Evolutionary conservation across 805 yeast genomes (phyloP).

Genomic region (Monosporozyma aerobia): DNA sequence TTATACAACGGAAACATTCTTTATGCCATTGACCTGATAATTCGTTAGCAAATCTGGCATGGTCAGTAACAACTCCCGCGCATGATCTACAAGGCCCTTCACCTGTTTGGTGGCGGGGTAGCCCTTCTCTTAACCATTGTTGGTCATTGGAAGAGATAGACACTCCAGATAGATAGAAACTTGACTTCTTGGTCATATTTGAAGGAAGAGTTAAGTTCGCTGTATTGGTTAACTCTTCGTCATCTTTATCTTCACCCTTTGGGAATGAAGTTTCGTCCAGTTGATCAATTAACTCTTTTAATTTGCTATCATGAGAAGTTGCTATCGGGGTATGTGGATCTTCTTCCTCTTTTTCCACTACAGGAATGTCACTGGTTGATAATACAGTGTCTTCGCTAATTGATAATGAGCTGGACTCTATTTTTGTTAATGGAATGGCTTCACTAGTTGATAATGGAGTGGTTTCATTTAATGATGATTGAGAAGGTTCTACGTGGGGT

Average conservation of each 20-base stretch:
- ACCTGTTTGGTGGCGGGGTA: constrained; percentile 42
- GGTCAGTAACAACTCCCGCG: constrained; percentile 34
- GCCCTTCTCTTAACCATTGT: neutral
- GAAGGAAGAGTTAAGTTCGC: neutral
- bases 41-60: constrained; percentile 28
- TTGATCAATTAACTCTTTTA: neutral
- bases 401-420: neutral
- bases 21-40: constrained; percentile 93
- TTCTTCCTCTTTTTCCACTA: neutral
- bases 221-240: neutral
- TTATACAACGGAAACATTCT: constrained; percentile 66
- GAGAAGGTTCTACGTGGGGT: neutral
- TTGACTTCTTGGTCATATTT: constrained; percentile 17
- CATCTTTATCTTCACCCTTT: neutral
- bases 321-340: neutral
- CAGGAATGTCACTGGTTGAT: neutral
- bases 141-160: neutral
- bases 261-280: neutral
- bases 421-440: too few relatives aligned
- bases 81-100: constrained; percentile 81
- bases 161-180: constrained; percentile 24
- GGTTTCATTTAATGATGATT: too few relatives aligned
- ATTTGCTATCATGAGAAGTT: neutral
- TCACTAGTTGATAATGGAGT: neutral
- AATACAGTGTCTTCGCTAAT: neutral